Base-by-base conservation (phyloP, 371 early-diverging fungal species). In the Conidiobolus incongruus region DNA sequence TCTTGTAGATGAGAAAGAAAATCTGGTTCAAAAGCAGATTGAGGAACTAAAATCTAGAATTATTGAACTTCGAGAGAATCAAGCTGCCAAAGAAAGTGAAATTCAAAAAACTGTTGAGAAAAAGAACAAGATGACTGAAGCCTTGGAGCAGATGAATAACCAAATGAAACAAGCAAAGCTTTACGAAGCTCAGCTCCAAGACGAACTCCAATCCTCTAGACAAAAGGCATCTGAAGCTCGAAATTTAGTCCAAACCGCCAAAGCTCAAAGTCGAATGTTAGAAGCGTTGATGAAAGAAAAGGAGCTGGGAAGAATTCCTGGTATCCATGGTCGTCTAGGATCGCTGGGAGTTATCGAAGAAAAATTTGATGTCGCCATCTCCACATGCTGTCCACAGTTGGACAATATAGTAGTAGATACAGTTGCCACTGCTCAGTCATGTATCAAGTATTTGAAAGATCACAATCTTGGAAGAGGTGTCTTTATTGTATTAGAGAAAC, bases 311-410 rank as follows among this genome's bases (percentile, higher is more conserved):
- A 61, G 70, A 44, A 81, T 95, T 43, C 54, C 60, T 4, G 91
- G 93, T 0, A 89, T 94, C 33, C 72, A 47, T 28, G 98, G 96
- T 24, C 77, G 95, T 22, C 61, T 99, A n/a, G 95, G 94, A 17
- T 86, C 88, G 44, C 63, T 99, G 11, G 99, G 99, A 38, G 73
- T 79, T 0, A 30, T 7, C 12, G 12, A 7, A 12, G 30, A 30
- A 30, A 77, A 75, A 52, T 99, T 91, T 58, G 97, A 96, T 52
- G 76, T 92, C 2, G 99, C 99, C 0, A 74, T 98, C 13, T 86
- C 90, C 2, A 93, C 95, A 2, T 85, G 94, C 0, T 91, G 91
- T 40, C 70, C 75, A 4, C 59, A 65, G 4, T 66, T 99, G 38
- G 81, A 94, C 47, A 69, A 81, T 41, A 89, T 99, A 52, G 92